Evolutionary conservation across 208 protist species (phyloP).

Genomic region (Leishmania lainsoni): DNA sequence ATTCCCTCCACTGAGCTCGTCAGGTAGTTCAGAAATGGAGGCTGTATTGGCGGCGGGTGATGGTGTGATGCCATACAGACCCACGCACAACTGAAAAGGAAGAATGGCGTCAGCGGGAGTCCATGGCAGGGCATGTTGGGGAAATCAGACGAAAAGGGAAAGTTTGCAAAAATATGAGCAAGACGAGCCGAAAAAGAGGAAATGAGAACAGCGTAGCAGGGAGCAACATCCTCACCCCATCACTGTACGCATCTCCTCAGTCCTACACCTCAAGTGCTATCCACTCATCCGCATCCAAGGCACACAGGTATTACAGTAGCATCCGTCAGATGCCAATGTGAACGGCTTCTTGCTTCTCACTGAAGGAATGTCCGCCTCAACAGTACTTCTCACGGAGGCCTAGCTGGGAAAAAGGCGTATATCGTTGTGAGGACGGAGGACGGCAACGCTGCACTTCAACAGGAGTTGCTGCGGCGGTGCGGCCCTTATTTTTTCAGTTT

Average conservation of each 20-base stretch:
- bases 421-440: not conserved
- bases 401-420: not conserved
- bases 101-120: not conserved
- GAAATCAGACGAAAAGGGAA: constrained; percentile 16
- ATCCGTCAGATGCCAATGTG: not conserved
- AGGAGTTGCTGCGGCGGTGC: too few species aligned
- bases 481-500: not conserved
- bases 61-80: not conserved
- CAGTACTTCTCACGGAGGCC: not conserved
- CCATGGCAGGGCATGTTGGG: not conserved
- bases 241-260: not conserved
- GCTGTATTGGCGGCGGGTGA: not conserved
- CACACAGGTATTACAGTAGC: not conserved
- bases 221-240: not conserved
- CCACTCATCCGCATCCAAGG: not conserved
- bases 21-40: not conserved
- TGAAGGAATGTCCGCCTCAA: not conserved
- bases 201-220: not conserved
- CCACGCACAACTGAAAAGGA: not conserved
- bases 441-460: not conserved
- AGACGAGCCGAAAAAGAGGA: not conserved
- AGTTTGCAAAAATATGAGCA: not conserved
- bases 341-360: not conserved
- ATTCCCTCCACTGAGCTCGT: not conserved
- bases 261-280: too few species aligned